Evolutionary conservation across 257 asterid genomes (phyloP), one percentile per base, ranked within the genome.

Genomic region (Solanum corneliomulleri): DNA sequence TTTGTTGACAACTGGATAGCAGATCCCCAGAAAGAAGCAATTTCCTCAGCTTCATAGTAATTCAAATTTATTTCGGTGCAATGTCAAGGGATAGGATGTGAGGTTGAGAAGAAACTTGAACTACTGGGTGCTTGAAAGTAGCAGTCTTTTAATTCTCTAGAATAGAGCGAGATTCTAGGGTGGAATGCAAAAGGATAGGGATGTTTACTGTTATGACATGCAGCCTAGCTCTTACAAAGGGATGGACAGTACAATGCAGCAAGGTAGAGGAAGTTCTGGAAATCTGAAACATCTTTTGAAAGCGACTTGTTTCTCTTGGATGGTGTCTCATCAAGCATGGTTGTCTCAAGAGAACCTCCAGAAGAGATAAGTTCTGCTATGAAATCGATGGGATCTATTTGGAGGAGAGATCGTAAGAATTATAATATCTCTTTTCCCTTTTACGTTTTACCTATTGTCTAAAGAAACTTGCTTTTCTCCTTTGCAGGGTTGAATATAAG

Each of bases 401-500:
- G 23, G 83, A 44, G 56, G 41, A 78, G 84, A 78, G 84, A 25
- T 23, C 29, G 27, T 45, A 42, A 78, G 42, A n/a, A 78, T 37
- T 33, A 27, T 45, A 56, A 44, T 45, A 45, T 87, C 84, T 71
- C 69, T 29, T 25, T 84, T 80, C 41, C 52, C 88, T 86, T 75
- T 70, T 31, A 70, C 14, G 12, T 70, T 89, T 78, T 41, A 83
- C 66, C 42, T 68, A 62, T 47, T 62, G 58, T 86, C 25, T 82
- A 60, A 89, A 83, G 86, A 44, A 47, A 27, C 44, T 80, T 78
- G 25, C 68, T 47, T 80, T 84, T 70, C 62, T 85, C 27, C 86
- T 89, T 89, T 86, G 66, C 94, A 96, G 98, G 95, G 93, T 94
- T 85, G 98, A 95, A 90, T 96, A 93, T 92, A 96, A 96, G 88